Percentiles rank a stretch among this genome's conserved stretches.
Conservation (phyloP, 441 rosid genomes). For the Adansonia grandidieri region DNA sequence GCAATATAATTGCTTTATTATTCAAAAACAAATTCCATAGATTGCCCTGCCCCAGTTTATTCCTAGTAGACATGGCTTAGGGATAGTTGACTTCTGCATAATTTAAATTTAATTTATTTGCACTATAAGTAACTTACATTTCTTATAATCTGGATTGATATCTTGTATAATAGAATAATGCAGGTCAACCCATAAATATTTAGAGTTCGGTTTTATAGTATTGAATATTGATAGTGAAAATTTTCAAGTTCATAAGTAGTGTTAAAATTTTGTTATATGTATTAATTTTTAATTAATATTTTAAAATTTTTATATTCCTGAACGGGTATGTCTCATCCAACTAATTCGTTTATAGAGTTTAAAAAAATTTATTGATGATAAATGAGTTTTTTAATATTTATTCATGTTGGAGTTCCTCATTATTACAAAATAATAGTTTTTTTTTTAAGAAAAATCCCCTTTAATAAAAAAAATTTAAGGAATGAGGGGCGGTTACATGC, state of each 20-base stretch:
- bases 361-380: too few relatives aligned
- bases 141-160: background rate
- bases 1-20: too few relatives aligned
- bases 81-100: background rate
- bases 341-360: too few relatives aligned
- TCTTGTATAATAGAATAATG: background rate
- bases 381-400: background rate
- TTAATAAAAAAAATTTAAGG: background rate
- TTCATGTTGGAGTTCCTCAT: background rate
- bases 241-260: too few relatives aligned
- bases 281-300: too few relatives aligned
- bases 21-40: too few relatives aligned
- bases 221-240: too few relatives aligned
- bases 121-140: background rate
- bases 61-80: background rate
- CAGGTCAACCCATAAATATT: background rate
- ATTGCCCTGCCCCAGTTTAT: too few relatives aligned
- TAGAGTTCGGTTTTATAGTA: too few relatives aligned
- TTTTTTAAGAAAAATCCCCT: background rate
- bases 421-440: background rate
- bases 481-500: background rate
- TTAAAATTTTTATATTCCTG: too few relatives aligned
- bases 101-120: background rate
- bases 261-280: too few relatives aligned
- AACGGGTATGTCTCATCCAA: too few relatives aligned